Evolutionary conservation across 768 basidiomycete genomes (phyloP).

Genomic region (Calocybe cyanea): DNA sequence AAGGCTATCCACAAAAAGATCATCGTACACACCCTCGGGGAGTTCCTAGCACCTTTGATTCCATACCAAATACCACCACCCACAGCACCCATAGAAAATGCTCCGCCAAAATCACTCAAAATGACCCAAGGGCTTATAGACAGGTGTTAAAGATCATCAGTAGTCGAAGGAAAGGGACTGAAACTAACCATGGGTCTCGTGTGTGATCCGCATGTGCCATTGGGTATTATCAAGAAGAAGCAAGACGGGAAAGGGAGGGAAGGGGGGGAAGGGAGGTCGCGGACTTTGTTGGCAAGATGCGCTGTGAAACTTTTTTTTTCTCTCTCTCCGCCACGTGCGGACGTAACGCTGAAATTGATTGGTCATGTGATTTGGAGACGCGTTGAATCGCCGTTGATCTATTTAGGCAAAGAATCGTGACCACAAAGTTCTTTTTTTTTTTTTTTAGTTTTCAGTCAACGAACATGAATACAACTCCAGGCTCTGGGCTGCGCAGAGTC

Average conservation of each 20-base stretch:
- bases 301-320: constrained; percentile 32
- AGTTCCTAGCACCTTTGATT: constrained; percentile 96
- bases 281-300: constrained; percentile 10
- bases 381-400: constrained; percentile 13
- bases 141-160: neutral
- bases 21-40: constrained; percentile 67
- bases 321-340: constrained; percentile 23
- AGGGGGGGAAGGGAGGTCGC: constrained; percentile 1
- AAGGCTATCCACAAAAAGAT: neutral
- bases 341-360: constrained; percentile 2
- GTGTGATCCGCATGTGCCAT: constrained; percentile 94
- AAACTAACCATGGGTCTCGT: constrained; percentile 80
- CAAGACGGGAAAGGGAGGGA: constrained; percentile 10
- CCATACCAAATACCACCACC: constrained; percentile 99
- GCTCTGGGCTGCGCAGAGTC: constrained; percentile 31
- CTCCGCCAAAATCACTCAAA: constrained; percentile 96
- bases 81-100: constrained; percentile 96
- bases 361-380: constrained; percentile 31
- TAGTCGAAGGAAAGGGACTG: neutral
- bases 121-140: constrained; percentile 91
- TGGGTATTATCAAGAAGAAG: constrained; percentile 15
- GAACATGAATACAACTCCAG: constrained; percentile 26
- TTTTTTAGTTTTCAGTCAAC: constrained; percentile 10
- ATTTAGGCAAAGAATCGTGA: no score
- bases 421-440: no score